phyloP scores from a whole-genome alignment of 441 rosid species.

The Dalechampia spathulata region DNA sequence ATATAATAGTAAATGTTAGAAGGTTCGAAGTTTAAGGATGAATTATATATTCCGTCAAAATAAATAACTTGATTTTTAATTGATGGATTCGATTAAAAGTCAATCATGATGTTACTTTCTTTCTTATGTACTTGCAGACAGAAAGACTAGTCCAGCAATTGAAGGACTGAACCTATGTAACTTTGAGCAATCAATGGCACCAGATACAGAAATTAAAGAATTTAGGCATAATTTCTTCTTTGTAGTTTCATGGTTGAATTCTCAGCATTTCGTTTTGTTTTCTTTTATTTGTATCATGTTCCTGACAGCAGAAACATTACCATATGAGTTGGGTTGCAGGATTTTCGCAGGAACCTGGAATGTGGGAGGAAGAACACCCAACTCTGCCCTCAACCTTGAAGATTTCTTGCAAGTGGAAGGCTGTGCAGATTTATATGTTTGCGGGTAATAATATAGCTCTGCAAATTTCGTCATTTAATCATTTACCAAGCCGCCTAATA shows the following conservation, averaged over 20 bases:
- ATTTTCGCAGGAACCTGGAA: constrained; percentile 90
- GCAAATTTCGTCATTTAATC: neutral
- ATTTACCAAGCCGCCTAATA: neutral
- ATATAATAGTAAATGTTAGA: too few relatives aligned
- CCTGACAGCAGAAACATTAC: constrained; percentile 5
- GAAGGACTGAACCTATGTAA: constrained; percentile 67
- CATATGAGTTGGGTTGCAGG: constrained; percentile 35
- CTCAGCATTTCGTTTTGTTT: neutral
- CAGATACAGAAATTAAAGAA: constrained; percentile 51
- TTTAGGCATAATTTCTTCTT: constrained; percentile 35
- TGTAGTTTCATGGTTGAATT: neutral
- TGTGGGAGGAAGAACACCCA: constrained; percentile 85
- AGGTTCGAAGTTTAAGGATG: too few relatives aligned
- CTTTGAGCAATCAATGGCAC: constrained; percentile 45
- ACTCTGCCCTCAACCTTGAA: constrained; percentile 58
- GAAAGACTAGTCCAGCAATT: constrained; percentile 46
- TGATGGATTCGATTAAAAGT: constrained; percentile 1
- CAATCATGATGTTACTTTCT: too few relatives aligned
- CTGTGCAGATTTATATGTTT: constrained; percentile 74
- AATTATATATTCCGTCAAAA: constrained; percentile 18
- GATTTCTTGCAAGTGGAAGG: constrained; percentile 74
- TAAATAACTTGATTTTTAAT: constrained; percentile 10
- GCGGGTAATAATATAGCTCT: constrained; percentile 51
- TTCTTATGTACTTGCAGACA: constrained; percentile 33
- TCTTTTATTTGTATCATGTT: neutral